Evolutionary conservation across 495 filamentous ascomycete species (phyloP).

Genomic region (Lasiosphaeria ovina): DNA sequence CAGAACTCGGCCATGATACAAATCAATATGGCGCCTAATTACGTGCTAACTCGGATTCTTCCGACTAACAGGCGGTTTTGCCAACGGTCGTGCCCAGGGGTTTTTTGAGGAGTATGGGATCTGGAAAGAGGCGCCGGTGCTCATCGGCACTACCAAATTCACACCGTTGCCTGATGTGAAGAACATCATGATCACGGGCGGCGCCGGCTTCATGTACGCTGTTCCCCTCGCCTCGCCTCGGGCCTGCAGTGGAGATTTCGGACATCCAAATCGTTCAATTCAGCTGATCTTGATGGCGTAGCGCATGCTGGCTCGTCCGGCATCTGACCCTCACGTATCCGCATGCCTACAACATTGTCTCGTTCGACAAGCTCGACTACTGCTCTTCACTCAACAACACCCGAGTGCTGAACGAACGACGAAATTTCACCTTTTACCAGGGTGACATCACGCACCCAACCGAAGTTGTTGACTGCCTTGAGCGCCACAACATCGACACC

Average conservation of each 20-base stretch:
- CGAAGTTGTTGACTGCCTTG: constrained; percentile 58
- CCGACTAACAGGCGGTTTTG: not conserved
- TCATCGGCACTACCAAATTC: constrained; percentile 63
- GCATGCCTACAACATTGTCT: constrained; percentile 67
- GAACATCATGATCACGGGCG: constrained; percentile 72
- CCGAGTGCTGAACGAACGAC: constrained; percentile 52
- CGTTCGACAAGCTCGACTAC: constrained; percentile 76
- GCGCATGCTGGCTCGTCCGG: constrained; percentile 69
- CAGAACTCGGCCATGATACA: not conserved
- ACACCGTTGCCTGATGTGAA: constrained; percentile 59
- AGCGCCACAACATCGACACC: constrained; percentile 65
- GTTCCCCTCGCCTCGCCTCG: not conserved
- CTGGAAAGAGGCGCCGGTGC: constrained; percentile 65
- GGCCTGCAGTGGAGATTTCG: no score
- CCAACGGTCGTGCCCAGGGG: constrained; percentile 23
- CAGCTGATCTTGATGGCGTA: constrained; percentile 18
- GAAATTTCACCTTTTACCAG: constrained; percentile 73
- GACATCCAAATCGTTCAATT: not conserved
- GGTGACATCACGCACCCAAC: constrained; percentile 64
- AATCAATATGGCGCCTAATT: no score
- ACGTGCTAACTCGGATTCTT: not conserved
- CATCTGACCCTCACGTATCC: constrained; percentile 66
- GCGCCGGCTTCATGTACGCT: constrained; percentile 69
- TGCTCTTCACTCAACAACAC: constrained; percentile 72
- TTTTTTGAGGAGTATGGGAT: constrained; percentile 53